Evolutionary conservation across 768 basidiomycete genomes (phyloP).

Genomic region (Mycena polygramma): DNA sequence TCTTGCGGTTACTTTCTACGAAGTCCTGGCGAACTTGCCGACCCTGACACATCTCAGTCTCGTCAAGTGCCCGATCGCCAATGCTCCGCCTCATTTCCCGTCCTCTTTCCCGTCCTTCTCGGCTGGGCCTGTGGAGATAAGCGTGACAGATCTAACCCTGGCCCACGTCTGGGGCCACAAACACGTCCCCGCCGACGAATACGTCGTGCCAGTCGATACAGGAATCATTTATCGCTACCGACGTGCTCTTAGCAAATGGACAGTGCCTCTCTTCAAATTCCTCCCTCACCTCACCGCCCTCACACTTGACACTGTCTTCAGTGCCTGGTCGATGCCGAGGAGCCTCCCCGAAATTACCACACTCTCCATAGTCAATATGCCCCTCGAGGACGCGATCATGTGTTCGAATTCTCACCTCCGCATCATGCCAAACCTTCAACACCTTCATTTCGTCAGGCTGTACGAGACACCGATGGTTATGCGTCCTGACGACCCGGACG

Average conservation of each 20-base stretch:
- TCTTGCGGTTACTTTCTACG: slow-evolving; percentile 4
- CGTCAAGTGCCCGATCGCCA: neutral
- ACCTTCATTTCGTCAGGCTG: neutral
- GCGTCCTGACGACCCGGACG: neutral
- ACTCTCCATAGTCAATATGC: no score
- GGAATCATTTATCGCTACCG: no score
- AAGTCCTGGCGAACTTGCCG: slow-evolving; percentile 1
- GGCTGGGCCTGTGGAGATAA: neutral
- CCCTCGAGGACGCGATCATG: no score
- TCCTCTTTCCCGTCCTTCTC: neutral
- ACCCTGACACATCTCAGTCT: slow-evolving; percentile 12
- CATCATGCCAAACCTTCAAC: neutral
- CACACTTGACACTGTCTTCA: no score
- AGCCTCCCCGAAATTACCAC: no score
- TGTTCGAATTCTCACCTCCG: no score
- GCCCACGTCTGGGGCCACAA: neutral
- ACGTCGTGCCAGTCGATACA: no score
- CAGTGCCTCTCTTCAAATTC: no score
- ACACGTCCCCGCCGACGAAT: no score
- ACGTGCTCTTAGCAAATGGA: no score
- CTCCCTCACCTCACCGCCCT: no score
- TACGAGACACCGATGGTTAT: neutral
- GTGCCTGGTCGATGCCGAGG: no score
- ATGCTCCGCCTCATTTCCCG: slow-evolving; percentile 1
- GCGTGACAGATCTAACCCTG: slow-evolving; percentile 5